Base-by-base conservation (phyloP, 108 stramenopile species). In the Skeletonema potamos region DNA sequence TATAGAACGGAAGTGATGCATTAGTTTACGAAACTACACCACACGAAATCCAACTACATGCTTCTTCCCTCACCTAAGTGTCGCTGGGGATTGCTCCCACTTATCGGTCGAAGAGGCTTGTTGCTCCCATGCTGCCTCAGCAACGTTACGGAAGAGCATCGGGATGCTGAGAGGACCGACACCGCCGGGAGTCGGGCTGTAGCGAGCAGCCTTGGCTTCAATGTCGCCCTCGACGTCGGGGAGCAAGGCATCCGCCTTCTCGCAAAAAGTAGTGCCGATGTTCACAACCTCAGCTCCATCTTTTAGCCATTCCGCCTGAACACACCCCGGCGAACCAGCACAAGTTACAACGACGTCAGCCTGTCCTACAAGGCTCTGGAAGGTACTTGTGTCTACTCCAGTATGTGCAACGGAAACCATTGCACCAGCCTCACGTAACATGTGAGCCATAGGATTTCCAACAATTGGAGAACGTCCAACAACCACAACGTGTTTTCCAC, bases 321-420 rank as follows among this genome's bases (percentile, higher is more conserved):
- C 27, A 18, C 60, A 34, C 4, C 81, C 81, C 41, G 69, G 68
- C 20, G 33, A 27, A 29, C 81, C 81, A 15, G 69, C 81, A 64
- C 70, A 76, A 41, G 68, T 58, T n/a, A 82, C 30, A n/a, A 82
- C 33, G 32, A 82, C 63, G 29, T 82, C 75, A 28, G 81, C 81
- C 6, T 43, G 24, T 15, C 64, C 60, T 12, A 82, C 73, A 11
- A 64, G 48, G 13, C n/a, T 10, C 34, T 64, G 43, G 46, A 76
- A 64, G 18, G 27, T 65, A 3, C 63, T 34, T 22, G 32, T 18
- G 8, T 58, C 24, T 12, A 70, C 68, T 26, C 29, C 44, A 18
- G 70, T 30, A 27, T 70, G 68, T 7, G 57, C 62, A 17, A 76
- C 69, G 0, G 74, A 66, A 18, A 82, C 74, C 27, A 46, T 41